Base-by-base conservation (phyloP, 768 basidiomycete species). In the Basidioascus undulatus region DNA sequence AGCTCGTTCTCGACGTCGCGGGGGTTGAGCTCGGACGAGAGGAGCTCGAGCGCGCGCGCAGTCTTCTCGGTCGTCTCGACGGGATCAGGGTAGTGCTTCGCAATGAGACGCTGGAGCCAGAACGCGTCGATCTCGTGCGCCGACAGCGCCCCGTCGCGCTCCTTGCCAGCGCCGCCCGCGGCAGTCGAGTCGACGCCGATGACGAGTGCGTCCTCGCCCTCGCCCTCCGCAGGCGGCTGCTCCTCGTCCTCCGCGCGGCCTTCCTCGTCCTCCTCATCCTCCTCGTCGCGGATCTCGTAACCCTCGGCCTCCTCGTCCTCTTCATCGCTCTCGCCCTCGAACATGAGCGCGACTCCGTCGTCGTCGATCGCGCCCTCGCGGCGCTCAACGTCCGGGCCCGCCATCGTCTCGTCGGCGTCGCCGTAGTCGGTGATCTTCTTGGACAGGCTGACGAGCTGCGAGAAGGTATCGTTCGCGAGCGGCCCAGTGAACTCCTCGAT, bases 381-480 rank as follows among this genome's bases (percentile, higher is more conserved):
- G 35, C 68, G 64, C 54, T 81, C 83, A 59, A 67, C 65, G 49
- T 82, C 81, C 0, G 76, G 76, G 52, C 86, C 43, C 45, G 7
- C 19, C 44, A 20, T 32, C 48, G 15, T 65, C 56, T 80, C 82
- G 47, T 87, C 83, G 54, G 86, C 81, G 0, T 74, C 79, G 26
- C 75, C 75, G 45, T 83, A 98, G 59, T 98, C 92, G 0, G 89
- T 92, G 30, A 96, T 76, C 64, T 92, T 92, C 64, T 92, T 94
- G 33, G 76, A 70, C 33, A 94, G 62, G 46, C 62, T 74, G 44
- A 94, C 65, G 24, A 96, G 65, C 59, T 82, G 76, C 6, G 74
- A 69, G 57, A 94, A 96, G 16, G 61, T 52, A 48, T 92, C 86
- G 52, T 66, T 70, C 2, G 71, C 59, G 11, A 87, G 55, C 0